These are phyloP conservation scores for Scheffersomyces illinoinensis DNA, from an alignment of 1,139 yeast species.

Conservation along the genomic window DNA sequence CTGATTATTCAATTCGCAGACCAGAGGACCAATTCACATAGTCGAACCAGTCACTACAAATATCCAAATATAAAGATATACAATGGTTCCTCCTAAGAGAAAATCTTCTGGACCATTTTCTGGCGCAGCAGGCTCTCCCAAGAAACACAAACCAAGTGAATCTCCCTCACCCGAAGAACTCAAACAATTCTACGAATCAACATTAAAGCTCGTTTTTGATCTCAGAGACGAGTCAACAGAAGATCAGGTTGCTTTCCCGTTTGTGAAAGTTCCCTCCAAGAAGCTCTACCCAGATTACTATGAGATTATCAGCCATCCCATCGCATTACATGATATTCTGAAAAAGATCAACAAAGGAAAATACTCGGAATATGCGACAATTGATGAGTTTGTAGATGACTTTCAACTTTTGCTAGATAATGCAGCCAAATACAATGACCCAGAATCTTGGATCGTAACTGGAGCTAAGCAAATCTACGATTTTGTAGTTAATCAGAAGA, in stretches of 20 bases:
- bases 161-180: slow-evolving; percentile 21
- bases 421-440: slow-evolving; percentile 62
- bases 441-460: slow-evolving; percentile 60
- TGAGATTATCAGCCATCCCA: slow-evolving; percentile 61
- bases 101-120: not conserved
- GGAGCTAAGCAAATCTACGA: slow-evolving; percentile 48
- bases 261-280: slow-evolving; percentile 69
- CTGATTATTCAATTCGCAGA: not conserved
- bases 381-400: slow-evolving; percentile 52
- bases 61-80: not conserved
- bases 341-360: slow-evolving; percentile 39
- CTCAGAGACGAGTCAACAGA: slow-evolving; percentile 35
- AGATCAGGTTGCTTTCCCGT: slow-evolving; percentile 49
- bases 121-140: not conserved
- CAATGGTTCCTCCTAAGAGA: not conserved
- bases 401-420: slow-evolving; percentile 58
- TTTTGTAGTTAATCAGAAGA: slow-evolving; percentile 45
- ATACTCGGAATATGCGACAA: slow-evolving; percentile 24
- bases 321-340: slow-evolving; percentile 66
- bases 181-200: slow-evolving; percentile 26
- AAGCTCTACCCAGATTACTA: slow-evolving; percentile 83
- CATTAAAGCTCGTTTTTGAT: slow-evolving; percentile 24
- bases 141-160: slow-evolving; percentile 1
- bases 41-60: not conserved
- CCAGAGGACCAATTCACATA: not conserved